These are phyloP conservation scores for Alternaria sp. DNA, from an alignment of 2,329 filamentous ascomycete genomes.

Conservation along the genomic window DNA sequence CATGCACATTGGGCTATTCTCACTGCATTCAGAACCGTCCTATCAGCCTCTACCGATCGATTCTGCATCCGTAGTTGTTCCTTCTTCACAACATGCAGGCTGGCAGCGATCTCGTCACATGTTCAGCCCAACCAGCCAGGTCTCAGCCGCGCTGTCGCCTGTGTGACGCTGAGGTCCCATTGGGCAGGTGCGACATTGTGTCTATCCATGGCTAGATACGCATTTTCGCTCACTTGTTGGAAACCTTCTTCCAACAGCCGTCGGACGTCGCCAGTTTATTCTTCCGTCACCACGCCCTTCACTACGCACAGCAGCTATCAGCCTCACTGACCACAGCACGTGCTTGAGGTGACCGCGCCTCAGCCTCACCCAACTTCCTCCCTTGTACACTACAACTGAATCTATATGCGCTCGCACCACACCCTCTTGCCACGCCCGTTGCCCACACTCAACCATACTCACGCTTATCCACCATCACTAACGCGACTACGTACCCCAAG, in stretches of 20 bases:
- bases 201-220: conserved; percentile 5
- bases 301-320: neutral
- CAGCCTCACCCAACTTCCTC: conserved; percentile 1
- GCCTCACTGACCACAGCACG: neutral
- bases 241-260: neutral
- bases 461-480: neutral
- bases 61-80: neutral
- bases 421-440: neutral
- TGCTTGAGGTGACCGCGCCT: neutral
- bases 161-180: conserved; percentile 5
- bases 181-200: conserved; percentile 3
- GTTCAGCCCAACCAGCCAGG: neutral
- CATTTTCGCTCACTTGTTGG: neutral
- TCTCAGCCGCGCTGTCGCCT: conserved; percentile 10
- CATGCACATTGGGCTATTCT: neutral
- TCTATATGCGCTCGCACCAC: neutral
- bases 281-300: neutral
- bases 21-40: neutral
- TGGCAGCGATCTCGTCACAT: conserved; percentile 1
- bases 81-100: neutral
- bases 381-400: neutral
- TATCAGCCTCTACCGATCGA: neutral
- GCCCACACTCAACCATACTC: neutral
- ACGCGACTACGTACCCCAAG: neutral
- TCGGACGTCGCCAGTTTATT: neutral